Evolutionary conservation across 176 grass and related monocot genomes (phyloP).

Genomic region (Stipa capillata): DNA sequence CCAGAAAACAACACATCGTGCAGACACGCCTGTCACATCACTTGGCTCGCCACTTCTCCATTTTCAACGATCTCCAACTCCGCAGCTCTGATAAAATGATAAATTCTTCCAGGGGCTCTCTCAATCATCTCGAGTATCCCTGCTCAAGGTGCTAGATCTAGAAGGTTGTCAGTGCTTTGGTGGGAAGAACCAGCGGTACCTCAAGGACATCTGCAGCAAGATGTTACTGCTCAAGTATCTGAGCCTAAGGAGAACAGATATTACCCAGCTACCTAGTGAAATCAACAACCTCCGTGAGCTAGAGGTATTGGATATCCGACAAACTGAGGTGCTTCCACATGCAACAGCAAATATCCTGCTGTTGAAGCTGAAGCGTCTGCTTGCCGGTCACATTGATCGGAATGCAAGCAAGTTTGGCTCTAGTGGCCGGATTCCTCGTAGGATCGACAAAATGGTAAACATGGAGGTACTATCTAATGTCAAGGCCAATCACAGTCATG

Average conservation of each 20-base stretch:
- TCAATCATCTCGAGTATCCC: not conserved
- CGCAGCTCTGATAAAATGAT: not conserved
- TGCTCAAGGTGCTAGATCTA: conserved; percentile 28
- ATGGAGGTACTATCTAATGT: not conserved
- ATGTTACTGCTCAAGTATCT: conserved; percentile 13
- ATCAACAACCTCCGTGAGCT: conserved; percentile 25
- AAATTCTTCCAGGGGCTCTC: not conserved
- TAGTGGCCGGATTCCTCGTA: not conserved
- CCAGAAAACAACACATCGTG: not conserved
- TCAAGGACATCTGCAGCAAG: conserved; percentile 1
- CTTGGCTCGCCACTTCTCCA: conserved; percentile 19
- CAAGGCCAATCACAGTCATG: not conserved
- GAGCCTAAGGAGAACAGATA: not conserved
- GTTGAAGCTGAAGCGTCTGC: conserved; percentile 12
- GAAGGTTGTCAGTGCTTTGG: not conserved
- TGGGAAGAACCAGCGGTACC: not conserved
- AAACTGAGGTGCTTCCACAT: not conserved
- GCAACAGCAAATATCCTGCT: not conserved
- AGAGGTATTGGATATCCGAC: conserved; percentile 24
- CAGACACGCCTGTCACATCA: not conserved
- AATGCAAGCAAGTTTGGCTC: not conserved
- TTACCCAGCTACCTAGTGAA: not conserved
- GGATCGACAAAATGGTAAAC: not conserved
- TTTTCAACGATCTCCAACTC: conserved; percentile 1
- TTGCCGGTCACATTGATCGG: not conserved